Conservation (phyloP, 352 stramenopile genomes). For the Peronospora farinosa region DNA sequence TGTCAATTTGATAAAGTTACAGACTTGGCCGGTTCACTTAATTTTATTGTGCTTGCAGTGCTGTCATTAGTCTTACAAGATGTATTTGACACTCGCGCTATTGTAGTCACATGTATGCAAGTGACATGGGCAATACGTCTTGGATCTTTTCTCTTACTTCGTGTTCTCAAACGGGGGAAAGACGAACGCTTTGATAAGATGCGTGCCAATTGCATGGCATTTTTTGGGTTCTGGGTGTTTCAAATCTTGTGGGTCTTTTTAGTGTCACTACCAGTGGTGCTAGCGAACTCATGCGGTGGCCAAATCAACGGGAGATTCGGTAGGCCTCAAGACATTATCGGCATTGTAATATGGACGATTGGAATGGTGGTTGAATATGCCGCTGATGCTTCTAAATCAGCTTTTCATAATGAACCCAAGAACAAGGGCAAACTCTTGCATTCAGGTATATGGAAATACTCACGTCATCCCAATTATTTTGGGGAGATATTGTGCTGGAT, state of each 20-base stretch:
- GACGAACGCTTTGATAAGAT: constrained; percentile 79
- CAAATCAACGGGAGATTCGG: constrained; percentile 29
- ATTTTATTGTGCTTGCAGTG: constrained; percentile 50
- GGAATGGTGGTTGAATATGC: constrained; percentile 53
- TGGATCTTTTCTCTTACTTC: constrained; percentile 52
- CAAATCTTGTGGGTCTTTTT: constrained; percentile 80
- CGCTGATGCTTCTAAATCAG: constrained; percentile 55
- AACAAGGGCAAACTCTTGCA: constrained; percentile 54
- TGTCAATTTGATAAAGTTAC: constrained; percentile 68
- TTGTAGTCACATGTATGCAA: constrained; percentile 45
- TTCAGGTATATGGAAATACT: constrained; percentile 79
- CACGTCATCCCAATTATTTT: constrained; percentile 90
- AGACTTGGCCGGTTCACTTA: constrained; percentile 54
- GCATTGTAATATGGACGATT: constrained; percentile 44
- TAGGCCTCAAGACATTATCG: constrained; percentile 32
- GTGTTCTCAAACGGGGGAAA: constrained; percentile 62
- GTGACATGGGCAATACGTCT: constrained; percentile 57
- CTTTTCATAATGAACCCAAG: constrained; percentile 41
- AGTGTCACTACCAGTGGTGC: constrained; percentile 60
- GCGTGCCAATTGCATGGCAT: constrained; percentile 46
- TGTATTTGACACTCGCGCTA: constrained; percentile 38
- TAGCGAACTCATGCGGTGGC: constrained; percentile 45
- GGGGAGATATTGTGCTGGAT: constrained; percentile 90
- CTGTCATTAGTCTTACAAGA: constrained; percentile 42
- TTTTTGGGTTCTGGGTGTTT: constrained; percentile 77